phyloP scores from a whole-genome alignment of 164 flowering plant species.

The Annona cherimola region DNA sequence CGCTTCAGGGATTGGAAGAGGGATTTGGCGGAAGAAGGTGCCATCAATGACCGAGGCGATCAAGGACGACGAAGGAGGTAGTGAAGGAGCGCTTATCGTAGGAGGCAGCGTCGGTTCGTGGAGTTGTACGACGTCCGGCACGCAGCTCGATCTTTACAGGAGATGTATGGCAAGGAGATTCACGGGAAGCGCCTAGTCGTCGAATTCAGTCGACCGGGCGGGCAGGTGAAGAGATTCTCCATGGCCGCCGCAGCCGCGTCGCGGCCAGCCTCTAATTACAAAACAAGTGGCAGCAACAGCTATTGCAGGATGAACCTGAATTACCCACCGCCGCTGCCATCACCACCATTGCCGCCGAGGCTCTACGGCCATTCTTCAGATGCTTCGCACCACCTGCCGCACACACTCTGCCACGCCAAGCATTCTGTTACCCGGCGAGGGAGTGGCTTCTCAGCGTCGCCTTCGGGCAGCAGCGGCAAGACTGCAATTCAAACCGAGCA shows the following conservation, averaged over 20 bases:
- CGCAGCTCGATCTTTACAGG: constrained; percentile 56
- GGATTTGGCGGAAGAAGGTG: constrained; percentile 1
- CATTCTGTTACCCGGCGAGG: constrained; percentile 6
- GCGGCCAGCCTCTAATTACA: neutral
- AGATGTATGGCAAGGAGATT: constrained; percentile 70
- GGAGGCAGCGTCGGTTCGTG: constrained; percentile 59
- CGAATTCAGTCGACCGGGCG: constrained; percentile 83
- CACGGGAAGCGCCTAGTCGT: constrained; percentile 48
- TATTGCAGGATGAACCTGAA: neutral
- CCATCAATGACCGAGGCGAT: too few relatives aligned
- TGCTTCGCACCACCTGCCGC: constrained; percentile 1
- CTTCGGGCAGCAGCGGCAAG: neutral
- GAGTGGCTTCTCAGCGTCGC: neutral
- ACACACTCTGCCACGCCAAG: constrained; percentile 7
- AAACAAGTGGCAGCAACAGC: too few relatives aligned
- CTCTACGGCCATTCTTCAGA: constrained; percentile 1
- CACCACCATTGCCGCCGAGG: constrained; percentile 7
- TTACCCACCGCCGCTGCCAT: constrained; percentile 7
- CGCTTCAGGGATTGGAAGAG: too few relatives aligned
- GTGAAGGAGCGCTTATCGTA: too few relatives aligned
- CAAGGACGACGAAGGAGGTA: too few relatives aligned
- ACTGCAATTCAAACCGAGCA: neutral
- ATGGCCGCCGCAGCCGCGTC: neutral
- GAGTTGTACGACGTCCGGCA: constrained; percentile 78
- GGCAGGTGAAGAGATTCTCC: constrained; percentile 33